phyloP scores from a whole-genome alignment of 148 eudicot species.

The Selenicereus undatus region DNA sequence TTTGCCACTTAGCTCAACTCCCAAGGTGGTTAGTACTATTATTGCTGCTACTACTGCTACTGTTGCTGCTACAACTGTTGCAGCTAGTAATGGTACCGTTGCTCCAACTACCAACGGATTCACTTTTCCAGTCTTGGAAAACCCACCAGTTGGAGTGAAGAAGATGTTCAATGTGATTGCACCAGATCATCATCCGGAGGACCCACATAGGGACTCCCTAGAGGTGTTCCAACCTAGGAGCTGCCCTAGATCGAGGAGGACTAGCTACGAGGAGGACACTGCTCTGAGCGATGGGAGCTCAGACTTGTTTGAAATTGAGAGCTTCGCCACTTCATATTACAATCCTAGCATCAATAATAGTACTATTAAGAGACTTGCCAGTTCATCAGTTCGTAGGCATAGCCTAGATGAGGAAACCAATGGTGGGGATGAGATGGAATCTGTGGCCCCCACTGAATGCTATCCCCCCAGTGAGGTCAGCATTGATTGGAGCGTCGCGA shows the following conservation, averaged over 20 bases:
- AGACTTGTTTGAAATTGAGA: conserved; percentile 80
- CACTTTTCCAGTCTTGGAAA: conserved; percentile 64
- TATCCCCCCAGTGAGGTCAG: conserved; percentile 88
- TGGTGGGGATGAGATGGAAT: conserved; percentile 21
- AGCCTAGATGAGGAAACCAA: conserved; percentile 31
- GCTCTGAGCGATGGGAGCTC: conserved; percentile 80
- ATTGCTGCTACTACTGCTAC: not conserved
- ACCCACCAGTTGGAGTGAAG: conserved; percentile 24
- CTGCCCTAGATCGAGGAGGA: conserved; percentile 41
- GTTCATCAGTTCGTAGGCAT: conserved; percentile 1
- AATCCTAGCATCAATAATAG: conserved; percentile 24
- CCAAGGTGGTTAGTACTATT: conserved; percentile 20
- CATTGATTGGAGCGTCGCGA: conserved; percentile 86
- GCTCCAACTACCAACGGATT: conserved; percentile 33
- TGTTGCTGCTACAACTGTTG: not conserved
- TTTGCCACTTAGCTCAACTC: conserved; percentile 6
- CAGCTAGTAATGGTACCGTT: not conserved
- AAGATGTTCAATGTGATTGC: conserved; percentile 26
- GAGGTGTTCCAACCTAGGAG: conserved; percentile 64
- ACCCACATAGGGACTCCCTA: conserved; percentile 61
- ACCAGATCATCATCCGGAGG: conserved; percentile 17
- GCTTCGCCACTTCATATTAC: conserved; percentile 39
- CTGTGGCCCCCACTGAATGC: conserved; percentile 57
- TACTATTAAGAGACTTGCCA: conserved; percentile 23
- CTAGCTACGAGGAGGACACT: conserved; percentile 57